A percentile compares a stretch with the other conserved stretches of the same genome.
Conservation (phyloP, 2,329 filamentous ascomycete species). For the Alternaria sp. region DNA sequence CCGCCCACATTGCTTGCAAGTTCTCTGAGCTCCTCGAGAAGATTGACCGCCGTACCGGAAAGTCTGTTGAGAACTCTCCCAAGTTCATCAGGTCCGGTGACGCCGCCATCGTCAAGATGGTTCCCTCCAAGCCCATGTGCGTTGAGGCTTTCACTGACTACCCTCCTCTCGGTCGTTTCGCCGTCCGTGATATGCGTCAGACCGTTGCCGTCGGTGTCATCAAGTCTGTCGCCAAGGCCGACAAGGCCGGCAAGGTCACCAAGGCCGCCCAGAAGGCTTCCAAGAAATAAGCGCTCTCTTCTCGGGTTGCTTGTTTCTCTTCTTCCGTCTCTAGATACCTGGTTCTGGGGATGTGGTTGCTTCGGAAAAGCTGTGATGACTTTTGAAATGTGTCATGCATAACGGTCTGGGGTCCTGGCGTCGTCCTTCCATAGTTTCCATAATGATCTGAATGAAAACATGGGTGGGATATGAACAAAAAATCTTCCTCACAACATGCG, state of each 20-base stretch:
- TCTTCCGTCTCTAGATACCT: constrained; percentile 45
- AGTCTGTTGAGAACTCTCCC: constrained; percentile 87
- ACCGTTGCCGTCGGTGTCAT: constrained; percentile 95
- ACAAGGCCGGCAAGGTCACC: constrained; percentile 63
- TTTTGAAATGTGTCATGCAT: constrained; percentile 50
- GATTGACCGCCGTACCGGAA: constrained; percentile 99
- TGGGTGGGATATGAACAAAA: constrained; percentile 41
- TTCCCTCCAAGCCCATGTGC: constrained; percentile 99
- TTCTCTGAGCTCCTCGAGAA: constrained; percentile 99
- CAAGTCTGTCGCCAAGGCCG: constrained; percentile 67
- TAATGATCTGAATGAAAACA: constrained; percentile 52
- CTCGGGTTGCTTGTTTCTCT: constrained; percentile 46
- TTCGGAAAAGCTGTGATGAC: constrained; percentile 51
- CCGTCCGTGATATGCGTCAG: constrained; percentile 92
- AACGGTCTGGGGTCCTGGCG: constrained; percentile 48
- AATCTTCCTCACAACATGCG: neutral
- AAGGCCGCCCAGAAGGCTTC: constrained; percentile 56
- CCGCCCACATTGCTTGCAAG: constrained; percentile 99
- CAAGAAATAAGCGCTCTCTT: constrained; percentile 54
- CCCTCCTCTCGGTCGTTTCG: constrained; percentile 99
- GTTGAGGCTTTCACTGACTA: constrained; percentile 99
- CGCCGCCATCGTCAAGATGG: constrained; percentile 99
- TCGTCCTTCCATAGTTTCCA: constrained; percentile 53
- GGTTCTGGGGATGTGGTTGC: constrained; percentile 51
- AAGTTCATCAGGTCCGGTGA: constrained; percentile 99